Evolutionary conservation across 495 filamentous ascomycete genomes (phyloP).

Genomic region (Aspergillus diversus): DNA sequence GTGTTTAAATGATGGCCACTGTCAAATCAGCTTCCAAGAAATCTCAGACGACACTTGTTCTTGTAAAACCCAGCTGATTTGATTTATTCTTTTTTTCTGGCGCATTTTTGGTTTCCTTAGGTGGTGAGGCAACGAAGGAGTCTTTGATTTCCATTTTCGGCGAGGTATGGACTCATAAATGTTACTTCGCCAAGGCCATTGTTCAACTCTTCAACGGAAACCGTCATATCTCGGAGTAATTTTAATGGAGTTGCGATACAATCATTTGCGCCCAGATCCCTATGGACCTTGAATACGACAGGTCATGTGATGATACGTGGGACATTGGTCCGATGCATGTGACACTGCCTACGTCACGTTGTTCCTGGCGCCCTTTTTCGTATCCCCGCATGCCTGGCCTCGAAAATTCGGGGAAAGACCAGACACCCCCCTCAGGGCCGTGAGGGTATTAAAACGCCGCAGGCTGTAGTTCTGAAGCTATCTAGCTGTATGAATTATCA

Average conservation of each 20-base stretch:
- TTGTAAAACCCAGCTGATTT: background rate
- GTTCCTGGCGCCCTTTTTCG: constrained; percentile 16
- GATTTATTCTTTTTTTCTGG: background rate
- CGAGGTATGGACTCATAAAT: no score
- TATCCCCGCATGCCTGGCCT: constrained; percentile 12
- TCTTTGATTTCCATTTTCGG: background rate
- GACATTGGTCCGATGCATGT: constrained; percentile 14
- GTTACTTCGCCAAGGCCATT: no score
- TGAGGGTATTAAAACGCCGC: background rate
- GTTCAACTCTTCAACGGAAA: background rate
- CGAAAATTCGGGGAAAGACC: background rate
- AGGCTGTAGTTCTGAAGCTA: background rate
- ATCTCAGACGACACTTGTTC: background rate
- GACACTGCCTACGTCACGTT: constrained; percentile 24
- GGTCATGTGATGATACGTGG: constrained; percentile 14
- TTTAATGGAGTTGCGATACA: background rate
- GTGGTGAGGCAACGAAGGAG: background rate
- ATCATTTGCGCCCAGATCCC: background rate
- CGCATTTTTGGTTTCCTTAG: background rate
- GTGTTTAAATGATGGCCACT: no score
- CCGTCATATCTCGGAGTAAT: constrained; percentile 1
- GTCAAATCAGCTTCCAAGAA: background rate
- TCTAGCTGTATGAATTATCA: background rate
- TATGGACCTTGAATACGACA: background rate
- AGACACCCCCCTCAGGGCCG: background rate